Base-by-base conservation (phyloP, 2,329 filamentous ascomycete genomes). In the Dactylellina cionopaga region DNA sequence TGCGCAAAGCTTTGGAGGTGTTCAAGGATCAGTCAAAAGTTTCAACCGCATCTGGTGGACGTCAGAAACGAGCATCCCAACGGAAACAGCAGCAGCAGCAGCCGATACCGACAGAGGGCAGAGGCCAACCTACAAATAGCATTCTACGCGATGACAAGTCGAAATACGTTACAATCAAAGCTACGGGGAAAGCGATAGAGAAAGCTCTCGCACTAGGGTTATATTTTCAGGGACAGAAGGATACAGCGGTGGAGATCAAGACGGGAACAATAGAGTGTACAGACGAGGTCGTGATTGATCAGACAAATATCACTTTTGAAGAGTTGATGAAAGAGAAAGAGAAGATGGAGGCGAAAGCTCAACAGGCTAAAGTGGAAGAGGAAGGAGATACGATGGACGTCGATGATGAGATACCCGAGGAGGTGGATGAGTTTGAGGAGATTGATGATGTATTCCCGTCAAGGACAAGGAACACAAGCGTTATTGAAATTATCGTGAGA, bases 131-230 rank as follows among this genome's bases (percentile, higher is more conserved):
- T 3, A 29, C 66, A 9, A 31, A 33, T 27, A 39, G 44, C 6
- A 10, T 24, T 33, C 35, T 63, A 19, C 49, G 75, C 11, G 76
- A 80, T 15, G 77, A 79, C 31, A 76, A 78, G 24, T 76, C 78
- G 10, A 83, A 85, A 62, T 80, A 83, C 17, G 87, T 91, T 2
- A 81, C 85, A 11, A 79, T 91, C 1, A 83, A 89, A 59, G 90
- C 86, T 5, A 89, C 88, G 0, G 89, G 90, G 0, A 85, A 84
- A 75, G 90, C 89, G 5, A 88, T 92, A 27, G 82, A 85, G 73
- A 87, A 87, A 79, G 86, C 86, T 0, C 79, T 90, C 68, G 82
- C 85, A 24, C 79, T 92, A 4, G 90, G 86, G 0, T 79, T 85
- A 31, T 89, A 86, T 83, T 91, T 92, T 75, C 84, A 87, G 79